Evolutionary conservation across 2,329 filamentous ascomycete species (phyloP).

Genomic region (Didymella lethalis): DNA sequence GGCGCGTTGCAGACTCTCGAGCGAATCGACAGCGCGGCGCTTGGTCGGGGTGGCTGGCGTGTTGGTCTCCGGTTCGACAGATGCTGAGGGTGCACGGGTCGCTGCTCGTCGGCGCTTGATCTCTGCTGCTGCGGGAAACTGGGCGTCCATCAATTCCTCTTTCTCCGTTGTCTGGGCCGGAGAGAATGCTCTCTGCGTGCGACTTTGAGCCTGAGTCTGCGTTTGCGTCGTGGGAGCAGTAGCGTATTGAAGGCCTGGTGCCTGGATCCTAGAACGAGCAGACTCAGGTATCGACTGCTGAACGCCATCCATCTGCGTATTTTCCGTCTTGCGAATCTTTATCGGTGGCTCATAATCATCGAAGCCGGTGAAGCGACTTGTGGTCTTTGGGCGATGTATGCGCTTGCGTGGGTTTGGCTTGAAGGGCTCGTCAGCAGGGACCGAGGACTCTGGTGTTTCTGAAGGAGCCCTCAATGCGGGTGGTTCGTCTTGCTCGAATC

Average conservation of each 20-base stretch:
- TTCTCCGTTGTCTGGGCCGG: constrained; percentile 49
- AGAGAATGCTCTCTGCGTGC: constrained; percentile 34
- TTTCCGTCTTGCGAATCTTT: constrained; percentile 42
- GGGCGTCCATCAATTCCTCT: constrained; percentile 70
- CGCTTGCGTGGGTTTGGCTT: constrained; percentile 44
- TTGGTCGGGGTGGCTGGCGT: constrained; percentile 37
- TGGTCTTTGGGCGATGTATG: constrained; percentile 47
- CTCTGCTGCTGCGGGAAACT: constrained; percentile 78
- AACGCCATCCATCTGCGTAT: constrained; percentile 38
- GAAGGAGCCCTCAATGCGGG: constrained; percentile 29
- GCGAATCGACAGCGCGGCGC: constrained; percentile 50
- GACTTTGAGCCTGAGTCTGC: constrained; percentile 24
- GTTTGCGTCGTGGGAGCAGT: constrained; percentile 31
- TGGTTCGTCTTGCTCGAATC: constrained; percentile 27
- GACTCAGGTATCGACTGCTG: constrained; percentile 26
- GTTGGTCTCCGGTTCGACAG: constrained; percentile 50
- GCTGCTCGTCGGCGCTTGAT: constrained; percentile 75
- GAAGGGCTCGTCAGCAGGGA: constrained; percentile 28
- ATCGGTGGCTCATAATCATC: constrained; percentile 60
- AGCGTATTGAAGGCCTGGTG: constrained; percentile 20
- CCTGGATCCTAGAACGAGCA: constrained; percentile 9
- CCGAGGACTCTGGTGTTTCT: constrained; percentile 28
- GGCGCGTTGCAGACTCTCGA: constrained; percentile 46
- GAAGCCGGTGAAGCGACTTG: constrained; percentile 75
- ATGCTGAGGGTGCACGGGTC: constrained; percentile 39